Evolutionary conservation across 2,329 filamentous ascomycete genomes (phyloP), one percentile per base, ranked within the genome.

Genomic region (Harringtonia lauricola): DNA sequence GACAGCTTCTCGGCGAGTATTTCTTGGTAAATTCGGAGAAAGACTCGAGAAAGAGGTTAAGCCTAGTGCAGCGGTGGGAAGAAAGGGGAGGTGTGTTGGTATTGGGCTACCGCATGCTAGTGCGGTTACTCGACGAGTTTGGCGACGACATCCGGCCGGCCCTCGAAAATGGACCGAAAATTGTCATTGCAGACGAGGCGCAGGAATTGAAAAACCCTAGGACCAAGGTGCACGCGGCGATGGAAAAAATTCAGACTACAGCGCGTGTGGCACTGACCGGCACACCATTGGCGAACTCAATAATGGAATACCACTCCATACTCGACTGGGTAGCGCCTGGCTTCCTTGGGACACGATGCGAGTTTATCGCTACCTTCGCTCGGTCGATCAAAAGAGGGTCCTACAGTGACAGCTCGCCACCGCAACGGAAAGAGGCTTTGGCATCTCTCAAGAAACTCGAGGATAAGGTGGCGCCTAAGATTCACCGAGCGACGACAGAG

Each of bases 151-250:
- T 61, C 4, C 38, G 24, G 28, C 8, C 4, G 8, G 9, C 47
- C 42, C 21, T 53, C 10, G 33, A 45, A n/a, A 54, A 80, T 4
- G 65, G 68, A 0, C 77, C 88, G 0, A 83, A 74, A 47, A 74
- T 95, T 37, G 79, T 94, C 19, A 64, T 95, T 41, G 85, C 83
- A 1, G 89, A 95, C 55, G 89, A 95, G 60, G 88, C 87, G 0
- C 89, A 95, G 56, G 66, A 62, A 19, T 63, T 95, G 56, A 94
- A 92, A 60, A 88, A 86, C 49, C 60, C 66, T 0, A 58, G 56
- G 0, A 67, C 79, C 0, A 61, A 67, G 18, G 63, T 81, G 29
- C 66, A 78, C 36, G 50, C 60, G 31, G 68, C 74, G 7, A 75
- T 80, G 18, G 64, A 65, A 2, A 59, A 65, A 12, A 82, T 95